A percentile compares a stretch with the other conserved stretches of the same genome.
phyloP scores from a whole-genome alignment of 2,329 filamentous ascomycete genomes.

The Cryphonectria japonica region DNA sequence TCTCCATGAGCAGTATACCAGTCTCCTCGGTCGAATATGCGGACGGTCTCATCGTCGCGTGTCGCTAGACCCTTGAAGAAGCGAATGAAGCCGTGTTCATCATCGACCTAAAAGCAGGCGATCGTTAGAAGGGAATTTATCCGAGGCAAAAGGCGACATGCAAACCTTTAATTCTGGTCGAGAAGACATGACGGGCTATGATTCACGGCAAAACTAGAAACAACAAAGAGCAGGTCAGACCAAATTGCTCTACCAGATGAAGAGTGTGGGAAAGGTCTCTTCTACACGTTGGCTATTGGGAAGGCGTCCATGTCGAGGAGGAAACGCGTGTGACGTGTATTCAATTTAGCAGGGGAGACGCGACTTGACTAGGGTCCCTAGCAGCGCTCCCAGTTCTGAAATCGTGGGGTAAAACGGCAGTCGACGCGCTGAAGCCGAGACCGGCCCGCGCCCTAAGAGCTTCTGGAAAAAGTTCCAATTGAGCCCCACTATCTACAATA shows the following conservation, averaged over 20 bases:
- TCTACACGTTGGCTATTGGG: background rate
- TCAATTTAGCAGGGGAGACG: constrained; percentile 19
- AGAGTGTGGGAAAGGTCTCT: background rate
- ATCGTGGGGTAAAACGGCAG: background rate
- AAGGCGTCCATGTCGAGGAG: background rate
- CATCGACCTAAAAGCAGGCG: constrained; percentile 70
- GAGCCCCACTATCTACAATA: constrained; percentile 1
- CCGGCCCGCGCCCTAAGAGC: constrained; percentile 1
- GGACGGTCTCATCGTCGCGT: constrained; percentile 74
- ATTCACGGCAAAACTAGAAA: background rate
- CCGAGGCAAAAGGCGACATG: constrained; percentile 17
- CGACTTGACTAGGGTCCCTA: constrained; percentile 8
- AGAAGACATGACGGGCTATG: constrained; percentile 62
- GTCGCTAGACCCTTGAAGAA: constrained; percentile 87
- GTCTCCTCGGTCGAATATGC: constrained; percentile 92
- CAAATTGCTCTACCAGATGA: constrained; percentile 3
- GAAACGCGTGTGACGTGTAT: constrained; percentile 16
- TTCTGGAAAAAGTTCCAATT: constrained; percentile 23
- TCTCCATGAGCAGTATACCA: constrained; percentile 94
- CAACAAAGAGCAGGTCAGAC: background rate
- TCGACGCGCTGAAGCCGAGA: constrained; percentile 7
- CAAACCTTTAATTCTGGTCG: constrained; percentile 72
- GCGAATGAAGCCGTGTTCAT: constrained; percentile 95
- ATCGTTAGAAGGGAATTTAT: constrained; percentile 25
- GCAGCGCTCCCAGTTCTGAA: background rate